phyloP scores from a whole-genome alignment of 345 rosid genomes.

The Gossypium bickii region DNA sequence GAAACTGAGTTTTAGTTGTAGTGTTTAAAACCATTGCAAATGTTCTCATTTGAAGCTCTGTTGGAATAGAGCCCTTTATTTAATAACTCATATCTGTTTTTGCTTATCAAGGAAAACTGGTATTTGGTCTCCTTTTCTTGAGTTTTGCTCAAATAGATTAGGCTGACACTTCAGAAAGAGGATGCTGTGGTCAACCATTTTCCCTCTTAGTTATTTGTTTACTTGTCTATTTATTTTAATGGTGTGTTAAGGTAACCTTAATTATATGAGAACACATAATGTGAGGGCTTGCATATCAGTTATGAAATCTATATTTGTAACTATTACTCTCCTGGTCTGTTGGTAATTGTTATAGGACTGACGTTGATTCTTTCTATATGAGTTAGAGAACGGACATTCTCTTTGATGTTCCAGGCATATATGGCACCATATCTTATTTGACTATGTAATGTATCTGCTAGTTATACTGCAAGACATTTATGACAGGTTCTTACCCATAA shows the following conservation, averaged over 20 bases:
- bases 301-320: background rate
- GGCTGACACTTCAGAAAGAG: background rate
- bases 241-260: background rate
- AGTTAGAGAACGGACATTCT: slow-evolving; percentile 2
- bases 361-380: background rate
- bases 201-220: background rate
- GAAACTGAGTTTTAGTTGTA: background rate
- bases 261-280: background rate
- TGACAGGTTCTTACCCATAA: background rate
- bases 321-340: background rate
- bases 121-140: background rate
- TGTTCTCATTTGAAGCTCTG: background rate
- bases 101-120: background rate
- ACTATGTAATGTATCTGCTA: background rate
- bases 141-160: background rate
- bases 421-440: background rate
- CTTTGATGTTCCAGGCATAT: background rate
- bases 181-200: background rate
- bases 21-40: background rate
- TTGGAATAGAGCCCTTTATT: background rate
- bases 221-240: background rate
- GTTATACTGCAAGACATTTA: background rate
- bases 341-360: background rate
- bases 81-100: background rate
- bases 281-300: background rate